phyloP scores from a whole-genome alignment of 2,329 filamentous ascomycete species.

The Sarocladium kiliense region DNA sequence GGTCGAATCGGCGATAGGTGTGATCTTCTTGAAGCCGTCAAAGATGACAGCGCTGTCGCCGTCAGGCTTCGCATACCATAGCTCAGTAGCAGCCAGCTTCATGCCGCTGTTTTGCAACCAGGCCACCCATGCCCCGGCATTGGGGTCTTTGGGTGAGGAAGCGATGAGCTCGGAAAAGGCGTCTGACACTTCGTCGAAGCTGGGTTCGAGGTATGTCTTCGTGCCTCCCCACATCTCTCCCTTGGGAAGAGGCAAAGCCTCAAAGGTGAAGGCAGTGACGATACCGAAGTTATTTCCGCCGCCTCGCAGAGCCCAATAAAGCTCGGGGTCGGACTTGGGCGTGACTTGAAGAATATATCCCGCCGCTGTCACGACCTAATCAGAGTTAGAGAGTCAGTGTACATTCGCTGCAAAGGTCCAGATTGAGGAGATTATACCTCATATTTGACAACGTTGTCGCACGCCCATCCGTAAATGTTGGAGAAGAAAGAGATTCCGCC shows the following conservation, averaged over 20 bases:
- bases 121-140: constrained; percentile 28
- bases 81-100: constrained; percentile 22
- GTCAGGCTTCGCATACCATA: constrained; percentile 32
- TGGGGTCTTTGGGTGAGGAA: constrained; percentile 25
- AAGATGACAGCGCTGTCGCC: constrained; percentile 29
- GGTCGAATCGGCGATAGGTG: constrained; percentile 22
- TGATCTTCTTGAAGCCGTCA: constrained; percentile 27
- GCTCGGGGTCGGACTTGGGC: constrained; percentile 36
- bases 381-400: neutral
- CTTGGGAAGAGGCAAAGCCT: constrained; percentile 22
- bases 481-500: constrained; percentile 46
- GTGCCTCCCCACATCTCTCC: constrained; percentile 28
- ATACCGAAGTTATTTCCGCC: constrained; percentile 55
- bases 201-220: constrained; percentile 22
- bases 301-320: constrained; percentile 53
- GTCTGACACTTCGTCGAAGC: constrained; percentile 22
- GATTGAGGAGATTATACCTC: constrained; percentile 26
- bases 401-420: neutral
- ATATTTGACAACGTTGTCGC: constrained; percentile 38
- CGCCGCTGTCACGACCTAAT: constrained; percentile 35
- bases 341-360: constrained; percentile 38
- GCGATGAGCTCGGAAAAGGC: constrained; percentile 25
- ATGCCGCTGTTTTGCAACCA: constrained; percentile 15
- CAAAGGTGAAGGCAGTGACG: constrained; percentile 43
- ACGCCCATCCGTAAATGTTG: constrained; percentile 37